A percentile compares a stretch with the other conserved stretches of the same genome.
Conservation (phyloP, 2,329 filamentous ascomycete genomes). For the Ophidiomyces ophidiicola region DNA sequence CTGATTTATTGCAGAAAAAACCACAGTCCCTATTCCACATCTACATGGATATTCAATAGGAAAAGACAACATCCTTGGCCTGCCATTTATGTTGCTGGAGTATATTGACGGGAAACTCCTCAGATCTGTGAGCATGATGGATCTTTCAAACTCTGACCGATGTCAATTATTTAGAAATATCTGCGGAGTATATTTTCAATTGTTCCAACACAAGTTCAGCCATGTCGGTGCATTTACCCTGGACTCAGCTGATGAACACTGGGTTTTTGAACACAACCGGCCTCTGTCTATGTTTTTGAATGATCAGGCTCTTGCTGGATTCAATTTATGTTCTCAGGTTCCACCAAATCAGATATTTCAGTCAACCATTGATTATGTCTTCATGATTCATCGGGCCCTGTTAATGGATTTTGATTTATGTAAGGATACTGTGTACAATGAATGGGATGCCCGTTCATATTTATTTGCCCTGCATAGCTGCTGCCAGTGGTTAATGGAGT, state of each 20-base stretch:
- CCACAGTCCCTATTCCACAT: too few species aligned
- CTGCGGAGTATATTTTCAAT: too few species aligned
- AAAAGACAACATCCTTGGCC: too few species aligned
- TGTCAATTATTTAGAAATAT: too few species aligned
- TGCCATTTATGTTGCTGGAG: too few species aligned
- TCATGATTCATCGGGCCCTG: conserved; percentile 6
- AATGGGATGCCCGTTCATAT: conserved; percentile 12
- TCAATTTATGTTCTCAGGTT: too few species aligned
- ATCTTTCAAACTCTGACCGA: too few species aligned
- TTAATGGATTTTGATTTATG: conserved; percentile 12
- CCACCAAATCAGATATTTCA: conserved; percentile 10
- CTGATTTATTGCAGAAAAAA: too few species aligned
- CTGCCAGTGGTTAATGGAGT: conserved; percentile 11
- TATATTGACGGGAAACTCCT: too few species aligned
- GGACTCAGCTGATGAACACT: conserved; percentile 8
- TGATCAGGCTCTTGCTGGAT: conserved; percentile 7
- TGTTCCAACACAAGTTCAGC: conserved; percentile 9
- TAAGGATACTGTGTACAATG: conserved; percentile 7
- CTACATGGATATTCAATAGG: too few species aligned
- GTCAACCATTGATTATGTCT: conserved; percentile 12
- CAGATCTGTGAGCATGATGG: too few species aligned
- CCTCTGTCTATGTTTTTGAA: conserved; percentile 6
- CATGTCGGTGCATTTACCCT: conserved; percentile 10
- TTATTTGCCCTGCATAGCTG: conserved; percentile 8
- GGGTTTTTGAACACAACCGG: conserved; percentile 10